Base-by-base conservation (phyloP, 2,329 filamentous ascomycete species). In the Pyricularia sp. region DNA sequence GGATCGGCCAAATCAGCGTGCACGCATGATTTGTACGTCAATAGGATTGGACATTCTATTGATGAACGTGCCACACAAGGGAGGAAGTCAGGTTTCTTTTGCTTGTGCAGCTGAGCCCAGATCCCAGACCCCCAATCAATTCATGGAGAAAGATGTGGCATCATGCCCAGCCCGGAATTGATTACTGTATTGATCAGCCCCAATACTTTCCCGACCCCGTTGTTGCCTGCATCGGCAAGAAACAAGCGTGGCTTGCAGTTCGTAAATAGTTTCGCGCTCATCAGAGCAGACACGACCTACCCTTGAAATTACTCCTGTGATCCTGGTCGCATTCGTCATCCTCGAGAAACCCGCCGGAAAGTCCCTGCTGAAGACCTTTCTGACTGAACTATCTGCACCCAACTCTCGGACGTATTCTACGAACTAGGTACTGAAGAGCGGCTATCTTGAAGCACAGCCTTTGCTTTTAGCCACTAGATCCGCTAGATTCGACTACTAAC, bases 251-350 rank as follows among this genome's bases (percentile, higher is more conserved):
- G 40, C 40, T 49, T 49, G 19, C 40, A 49, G 40, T 49, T 49
- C 40, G 40, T n/a, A 49, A 49, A 49, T 49, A 49, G 40, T 49
- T 49, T 49, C 40, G 16, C 19, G 40, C 40, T 49, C 40, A 49
- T 49, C 40, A 49, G 40, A n/a, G 40, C 40, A 19, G 16, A 49
- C 16, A 49, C 40, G 40, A 49, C 40, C 5, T n/a, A 49, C 40
- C 40, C 40, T 49, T 49, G 40, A 35, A 35, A 35, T 26, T 40
- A 53, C 62, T 59, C 10, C 49, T 33, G 7, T 3, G 2, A 64
- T 26, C 62, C 62, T 16, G 31, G 62, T 33, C 49, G n/a, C 44
- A 55, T 64, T 64, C 62, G 62, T 64, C 62, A 64, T 64, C 62
- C 24, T 44, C 28, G 44, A 33, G 31, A 22, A 40, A 26, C 22